These are phyloP conservation scores for Aureobasidium leucospermi DNA, from an alignment of 2,329 filamentous ascomycete genomes.

Conservation along the genomic window DNA sequence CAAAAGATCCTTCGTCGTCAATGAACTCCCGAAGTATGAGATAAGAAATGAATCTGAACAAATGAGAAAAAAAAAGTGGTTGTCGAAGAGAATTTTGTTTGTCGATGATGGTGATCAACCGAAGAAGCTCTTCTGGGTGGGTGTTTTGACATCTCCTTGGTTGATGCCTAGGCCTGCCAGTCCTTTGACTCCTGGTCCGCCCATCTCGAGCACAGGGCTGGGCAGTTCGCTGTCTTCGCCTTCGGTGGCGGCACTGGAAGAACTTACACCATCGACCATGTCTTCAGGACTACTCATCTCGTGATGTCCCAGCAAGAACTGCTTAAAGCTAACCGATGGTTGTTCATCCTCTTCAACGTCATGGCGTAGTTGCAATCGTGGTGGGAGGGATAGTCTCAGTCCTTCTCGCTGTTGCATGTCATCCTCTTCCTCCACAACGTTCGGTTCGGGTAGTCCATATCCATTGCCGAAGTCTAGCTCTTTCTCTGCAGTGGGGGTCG, in stretches of 20 bases:
- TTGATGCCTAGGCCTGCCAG: slow-evolving; percentile 10
- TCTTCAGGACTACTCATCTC: slow-evolving; percentile 12
- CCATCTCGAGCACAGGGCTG: slow-evolving; percentile 10
- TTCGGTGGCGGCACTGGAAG: background rate
- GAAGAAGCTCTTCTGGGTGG: slow-evolving; percentile 14
- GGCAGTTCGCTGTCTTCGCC: slow-evolving; percentile 3
- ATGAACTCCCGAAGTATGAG: background rate
- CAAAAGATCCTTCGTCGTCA: background rate
- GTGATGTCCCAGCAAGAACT: slow-evolving; percentile 5
- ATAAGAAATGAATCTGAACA: background rate
- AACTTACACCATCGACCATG: background rate
- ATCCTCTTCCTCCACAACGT: background rate
- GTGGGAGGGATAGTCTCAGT: background rate
- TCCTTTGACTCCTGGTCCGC: background rate
- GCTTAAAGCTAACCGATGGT: slow-evolving; percentile 8
- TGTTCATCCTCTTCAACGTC: background rate
- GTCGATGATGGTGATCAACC: background rate
- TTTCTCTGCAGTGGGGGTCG: slow-evolving; percentile 37
- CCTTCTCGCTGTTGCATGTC: background rate
- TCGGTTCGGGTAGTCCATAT: background rate
- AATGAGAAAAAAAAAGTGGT: background rate
- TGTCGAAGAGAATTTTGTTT: background rate
- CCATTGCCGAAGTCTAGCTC: slow-evolving; percentile 26
- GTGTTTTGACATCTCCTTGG: slow-evolving; percentile 7
- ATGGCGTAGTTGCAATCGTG: background rate